Evolutionary conservation across 2,329 filamentous ascomycete species (phyloP).

Genomic region (Aureobasidium sp.): DNA sequence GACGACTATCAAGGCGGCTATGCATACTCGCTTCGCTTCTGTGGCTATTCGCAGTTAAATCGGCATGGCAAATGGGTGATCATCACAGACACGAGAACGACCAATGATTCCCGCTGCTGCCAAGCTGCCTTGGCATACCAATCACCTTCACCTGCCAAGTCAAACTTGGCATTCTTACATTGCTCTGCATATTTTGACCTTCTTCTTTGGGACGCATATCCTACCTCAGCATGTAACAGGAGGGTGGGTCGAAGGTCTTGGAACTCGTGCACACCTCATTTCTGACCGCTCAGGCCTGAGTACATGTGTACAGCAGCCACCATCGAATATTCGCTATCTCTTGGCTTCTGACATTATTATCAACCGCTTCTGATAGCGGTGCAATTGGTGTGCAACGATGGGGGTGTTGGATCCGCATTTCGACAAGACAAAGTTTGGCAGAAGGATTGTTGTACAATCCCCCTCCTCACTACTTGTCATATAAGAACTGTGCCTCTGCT

Average conservation of each 20-base stretch:
- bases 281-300: neutral
- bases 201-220: conserved; percentile 4
- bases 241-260: neutral
- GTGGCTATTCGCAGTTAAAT: conserved; percentile 1
- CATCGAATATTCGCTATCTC: conserved; percentile 9
- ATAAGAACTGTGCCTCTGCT: neutral
- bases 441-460: neutral
- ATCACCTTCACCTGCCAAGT: neutral
- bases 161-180: neutral
- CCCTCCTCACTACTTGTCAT: neutral
- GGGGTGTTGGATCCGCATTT: neutral
- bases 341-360: conserved; percentile 2
- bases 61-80: neutral
- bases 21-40: neutral
- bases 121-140: conserved; percentile 6
- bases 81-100: neutral
- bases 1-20: neutral
- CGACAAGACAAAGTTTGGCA: neutral
- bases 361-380: conserved; percentile 1
- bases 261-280: neutral
- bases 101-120: neutral
- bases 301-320: conserved; percentile 6
- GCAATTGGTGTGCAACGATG: neutral
- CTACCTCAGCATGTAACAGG: conserved; percentile 5
- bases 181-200: neutral